Percentiles rank a stretch among this genome's conserved stretches.
phyloP scores from a whole-genome alignment of 208 protist species.

The Naegleria lovaniensis region DNA sequence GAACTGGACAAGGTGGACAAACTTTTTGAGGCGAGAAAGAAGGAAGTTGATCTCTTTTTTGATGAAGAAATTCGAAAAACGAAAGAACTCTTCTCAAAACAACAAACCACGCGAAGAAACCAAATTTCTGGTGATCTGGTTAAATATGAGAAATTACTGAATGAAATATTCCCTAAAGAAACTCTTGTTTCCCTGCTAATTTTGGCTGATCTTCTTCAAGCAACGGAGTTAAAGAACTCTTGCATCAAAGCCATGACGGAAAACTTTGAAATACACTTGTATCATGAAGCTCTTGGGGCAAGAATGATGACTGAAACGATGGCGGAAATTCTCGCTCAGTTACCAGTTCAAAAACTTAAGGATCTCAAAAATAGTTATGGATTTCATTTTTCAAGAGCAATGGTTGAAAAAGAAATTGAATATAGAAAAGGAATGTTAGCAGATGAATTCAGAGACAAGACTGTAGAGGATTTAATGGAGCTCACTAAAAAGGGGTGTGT shows the following conservation, averaged over 20 bases:
- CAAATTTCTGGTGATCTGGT: neutral
- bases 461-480: neutral
- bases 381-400: neutral
- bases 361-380: neutral
- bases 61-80: neutral
- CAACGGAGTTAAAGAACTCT: neutral
- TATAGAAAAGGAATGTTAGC: conserved; percentile 13
- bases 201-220: neutral
- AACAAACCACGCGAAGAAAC: neutral
- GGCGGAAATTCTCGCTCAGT: neutral
- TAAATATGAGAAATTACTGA: neutral
- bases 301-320: neutral
- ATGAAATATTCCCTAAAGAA: neutral
- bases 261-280: neutral
- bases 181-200: neutral
- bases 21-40: neutral
- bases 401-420: neutral
- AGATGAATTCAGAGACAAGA: neutral
- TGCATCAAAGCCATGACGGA: neutral
- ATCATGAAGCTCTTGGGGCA: neutral
- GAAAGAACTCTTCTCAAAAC: neutral
- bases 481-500: neutral
- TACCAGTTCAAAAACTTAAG: neutral
- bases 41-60: neutral
- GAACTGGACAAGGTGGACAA: neutral